Evolutionary conservation across 805 yeast genomes (phyloP).

Genomic region (Hemisphaericaspora nanyangensis): DNA sequence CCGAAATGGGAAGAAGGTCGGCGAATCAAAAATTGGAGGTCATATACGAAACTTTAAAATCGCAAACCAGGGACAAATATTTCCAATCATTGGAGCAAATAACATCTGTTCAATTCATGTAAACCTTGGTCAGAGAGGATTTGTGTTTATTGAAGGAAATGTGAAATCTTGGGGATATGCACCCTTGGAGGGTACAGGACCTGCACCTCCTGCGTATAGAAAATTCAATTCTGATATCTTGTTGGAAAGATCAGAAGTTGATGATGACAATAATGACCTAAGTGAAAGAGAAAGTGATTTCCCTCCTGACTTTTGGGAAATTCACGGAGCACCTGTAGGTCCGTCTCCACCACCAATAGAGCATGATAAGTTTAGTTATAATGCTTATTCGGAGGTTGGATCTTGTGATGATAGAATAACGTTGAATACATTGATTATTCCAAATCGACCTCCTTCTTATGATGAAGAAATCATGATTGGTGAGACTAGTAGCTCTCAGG

Average conservation of each 20-base stretch:
- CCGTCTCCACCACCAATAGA: conserved; percentile 8
- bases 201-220: conserved; percentile 93
- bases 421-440: conserved; percentile 31
- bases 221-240: conserved; percentile 74
- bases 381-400: conserved; percentile 37
- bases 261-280: conserved; percentile 44
- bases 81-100: conserved; percentile 86
- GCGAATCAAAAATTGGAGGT: conserved; percentile 78
- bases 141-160: conserved; percentile 86
- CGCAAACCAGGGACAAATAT: conserved; percentile 52
- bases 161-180: conserved; percentile 96
- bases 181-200: conserved; percentile 80
- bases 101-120: conserved; percentile 81
- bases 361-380: conserved; percentile 32
- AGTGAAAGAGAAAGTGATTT: conserved; percentile 44
- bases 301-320: conserved; percentile 55
- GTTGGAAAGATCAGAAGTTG: conserved; percentile 60
- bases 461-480: conserved; percentile 9
- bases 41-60: conserved; percentile 69
- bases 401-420: conserved; percentile 41
- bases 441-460: conserved; percentile 39
- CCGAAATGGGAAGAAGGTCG: conserved; percentile 84
- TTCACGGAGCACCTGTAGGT: neutral
- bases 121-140: conserved; percentile 86
- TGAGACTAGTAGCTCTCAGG: too few relatives aligned